Evolutionary conservation across 805 yeast genomes (phyloP).

Genomic region (Wickerhamomyces chaumierensis): DNA sequence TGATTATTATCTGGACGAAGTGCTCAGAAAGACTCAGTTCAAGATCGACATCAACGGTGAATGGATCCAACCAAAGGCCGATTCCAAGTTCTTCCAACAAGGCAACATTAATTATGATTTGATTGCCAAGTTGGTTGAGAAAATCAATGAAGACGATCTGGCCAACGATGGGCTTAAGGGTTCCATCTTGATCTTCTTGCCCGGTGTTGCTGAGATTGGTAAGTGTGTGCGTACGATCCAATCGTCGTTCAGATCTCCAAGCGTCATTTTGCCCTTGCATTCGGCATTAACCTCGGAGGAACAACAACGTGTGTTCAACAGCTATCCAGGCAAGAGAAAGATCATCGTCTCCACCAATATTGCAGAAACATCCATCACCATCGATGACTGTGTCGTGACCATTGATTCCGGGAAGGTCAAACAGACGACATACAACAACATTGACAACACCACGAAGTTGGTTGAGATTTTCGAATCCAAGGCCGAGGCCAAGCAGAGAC

Average conservation of each 20-base stretch:
- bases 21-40: conserved; percentile 48
- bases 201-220: conserved; percentile 84
- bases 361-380: conserved; percentile 95
- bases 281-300: conserved; percentile 79
- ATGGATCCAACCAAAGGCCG: conserved; percentile 43
- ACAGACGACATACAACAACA: conserved; percentile 58
- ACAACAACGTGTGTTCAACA: conserved; percentile 63
- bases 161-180: conserved; percentile 36
- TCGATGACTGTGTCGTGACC: conserved; percentile 89
- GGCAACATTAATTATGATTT: conserved; percentile 73
- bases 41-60: conserved; percentile 33
- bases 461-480: conserved; percentile 79
- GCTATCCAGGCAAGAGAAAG: conserved; percentile 53
- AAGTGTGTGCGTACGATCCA: conserved; percentile 39
- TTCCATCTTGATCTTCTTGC: conserved; percentile 74
- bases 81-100: conserved; percentile 49
- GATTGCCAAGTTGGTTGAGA: conserved; percentile 41
- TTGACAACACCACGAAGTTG: conserved; percentile 55
- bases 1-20: conserved; percentile 62
- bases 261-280: conserved; percentile 63
- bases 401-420: conserved; percentile 84
- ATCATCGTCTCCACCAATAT: conserved; percentile 85
- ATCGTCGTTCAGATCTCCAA: conserved; percentile 14
- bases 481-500: conserved; percentile 82
- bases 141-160: conserved; percentile 38